These are phyloP conservation scores for Lachnellula hyalina DNA, from an alignment of 2,329 filamentous ascomycete genomes.

Conservation along the genomic window DNA sequence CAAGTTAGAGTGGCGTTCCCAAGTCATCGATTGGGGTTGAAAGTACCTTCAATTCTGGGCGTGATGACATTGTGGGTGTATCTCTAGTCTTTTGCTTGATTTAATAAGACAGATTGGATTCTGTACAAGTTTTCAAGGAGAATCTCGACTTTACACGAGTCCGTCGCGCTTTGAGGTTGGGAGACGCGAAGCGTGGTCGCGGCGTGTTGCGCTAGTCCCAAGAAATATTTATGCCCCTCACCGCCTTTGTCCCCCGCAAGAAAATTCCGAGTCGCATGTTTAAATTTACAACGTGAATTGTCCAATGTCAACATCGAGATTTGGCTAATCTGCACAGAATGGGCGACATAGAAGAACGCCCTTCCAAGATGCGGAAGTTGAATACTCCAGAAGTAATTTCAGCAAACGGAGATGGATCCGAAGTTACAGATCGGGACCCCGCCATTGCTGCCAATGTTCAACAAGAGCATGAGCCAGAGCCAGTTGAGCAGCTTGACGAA, in stretches of 20 bases:
- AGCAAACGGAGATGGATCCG: neutral
- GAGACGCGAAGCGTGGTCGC: constrained; percentile 12
- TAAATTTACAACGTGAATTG: neutral
- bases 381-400: constrained; percentile 7
- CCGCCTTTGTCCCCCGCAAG: constrained; percentile 2
- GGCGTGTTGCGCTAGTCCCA: constrained; percentile 4
- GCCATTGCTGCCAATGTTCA: neutral
- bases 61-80: constrained; percentile 55
- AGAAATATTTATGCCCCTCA: constrained; percentile 1
- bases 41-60: constrained; percentile 64
- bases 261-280: constrained; percentile 11
- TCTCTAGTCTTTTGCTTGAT: neutral
- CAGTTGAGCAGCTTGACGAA: neutral
- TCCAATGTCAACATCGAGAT: neutral
- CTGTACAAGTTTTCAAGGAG: neutral
- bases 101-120: neutral
- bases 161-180: constrained; percentile 2
- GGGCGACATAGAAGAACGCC: constrained; percentile 27
- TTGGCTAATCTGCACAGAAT: constrained; percentile 12
- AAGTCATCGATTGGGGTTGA: constrained; percentile 4
- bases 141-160: neutral
- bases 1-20: constrained; percentile 10
- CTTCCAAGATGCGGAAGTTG: constrained; percentile 28
- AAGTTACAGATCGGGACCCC: neutral
- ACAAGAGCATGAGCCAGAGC: constrained; percentile 2